Evolutionary conservation across 164 flowering plant genomes (phyloP), one percentile per base, ranked within the genome.

Genomic region (Stephania japonica): DNA sequence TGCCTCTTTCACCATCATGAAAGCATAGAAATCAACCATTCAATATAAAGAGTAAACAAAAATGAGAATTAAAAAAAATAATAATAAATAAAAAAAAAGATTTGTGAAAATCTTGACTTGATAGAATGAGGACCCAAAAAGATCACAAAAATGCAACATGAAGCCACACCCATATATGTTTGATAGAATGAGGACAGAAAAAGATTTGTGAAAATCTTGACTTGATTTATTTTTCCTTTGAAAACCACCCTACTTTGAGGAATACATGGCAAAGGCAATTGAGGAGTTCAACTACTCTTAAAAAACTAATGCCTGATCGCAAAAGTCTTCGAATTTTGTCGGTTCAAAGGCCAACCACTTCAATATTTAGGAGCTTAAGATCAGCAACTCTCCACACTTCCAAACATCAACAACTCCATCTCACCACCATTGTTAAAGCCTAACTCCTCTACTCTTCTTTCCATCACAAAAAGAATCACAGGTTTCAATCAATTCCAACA

Each of bases 361-460:
- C 53, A 47, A 10, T 27, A 27, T 27, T 27, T 27, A 27, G 11
- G 53, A 47, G 12, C 53, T 47, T 47, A 11, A 47, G 16, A 47
- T 47, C 53, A 10, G 12, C 53, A 47, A 11, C 53, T 47, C 53
- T 2, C 53, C 53, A 47, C 53, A 6, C 69, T 32, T 32, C 41
- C 42, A 32, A 14, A 67, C 44, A 41, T 41, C 72, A 50, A 47
- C 25, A 21, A 69, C 72, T 70, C 72, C 72, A 24, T 26, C 38
- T 25, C 18, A 14, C 69, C 26, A 43, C 25, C 24, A 23, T 42
- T 27, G 43, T n/a, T 42, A 6, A 68, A 44, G 18, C 41, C 44
- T 8, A 16, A 38, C 8, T 67, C 47, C 7, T n/a, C 23, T 42
- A 42, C 16, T 70, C 62, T n/a, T n/a, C 19, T 13, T 38, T 24